Conservation (phyloP, 2,329 filamentous ascomycete genomes). For the Beauveria asiatica region DNA sequence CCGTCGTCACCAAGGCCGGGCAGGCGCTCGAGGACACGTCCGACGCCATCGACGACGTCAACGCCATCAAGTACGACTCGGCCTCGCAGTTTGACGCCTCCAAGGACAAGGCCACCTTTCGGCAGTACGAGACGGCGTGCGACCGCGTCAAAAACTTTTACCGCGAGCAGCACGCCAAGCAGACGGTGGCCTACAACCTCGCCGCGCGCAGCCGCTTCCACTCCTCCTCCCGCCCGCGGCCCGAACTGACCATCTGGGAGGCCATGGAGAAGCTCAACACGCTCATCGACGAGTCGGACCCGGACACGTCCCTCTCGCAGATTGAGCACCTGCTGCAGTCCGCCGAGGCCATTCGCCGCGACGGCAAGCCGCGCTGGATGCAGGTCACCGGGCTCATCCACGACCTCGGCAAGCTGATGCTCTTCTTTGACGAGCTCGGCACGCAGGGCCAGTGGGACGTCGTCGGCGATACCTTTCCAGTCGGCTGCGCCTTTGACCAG, state of each 20-base stretch:
- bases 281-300: conserved; percentile 83
- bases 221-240: conserved; percentile 49
- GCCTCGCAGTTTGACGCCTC: conserved; percentile 60
- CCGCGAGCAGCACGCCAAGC: conserved; percentile 60
- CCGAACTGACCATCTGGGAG: conserved; percentile 80
- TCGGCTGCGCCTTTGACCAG: conserved; percentile 66
- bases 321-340: conserved; percentile 86
- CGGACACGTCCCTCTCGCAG: conserved; percentile 78
- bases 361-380: conserved; percentile 78
- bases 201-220: conserved; percentile 56
- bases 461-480: conserved; percentile 77
- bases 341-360: conserved; percentile 80
- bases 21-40: conserved; percentile 40
- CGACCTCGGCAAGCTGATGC: conserved; percentile 71
- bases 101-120: conserved; percentile 74
- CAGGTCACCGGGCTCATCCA: conserved; percentile 70
- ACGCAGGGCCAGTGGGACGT: conserved; percentile 91
- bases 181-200: conserved; percentile 78
- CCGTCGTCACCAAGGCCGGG: conserved; percentile 13
- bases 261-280: conserved; percentile 91
- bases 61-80: conserved; percentile 40
- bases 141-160: conserved; percentile 85
- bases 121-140: conserved; percentile 76
- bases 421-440: conserved; percentile 56
- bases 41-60: conserved; percentile 42